Base-by-base conservation (phyloP, 2,329 filamentous ascomycete species). In the Alternaria sp. region DNA sequence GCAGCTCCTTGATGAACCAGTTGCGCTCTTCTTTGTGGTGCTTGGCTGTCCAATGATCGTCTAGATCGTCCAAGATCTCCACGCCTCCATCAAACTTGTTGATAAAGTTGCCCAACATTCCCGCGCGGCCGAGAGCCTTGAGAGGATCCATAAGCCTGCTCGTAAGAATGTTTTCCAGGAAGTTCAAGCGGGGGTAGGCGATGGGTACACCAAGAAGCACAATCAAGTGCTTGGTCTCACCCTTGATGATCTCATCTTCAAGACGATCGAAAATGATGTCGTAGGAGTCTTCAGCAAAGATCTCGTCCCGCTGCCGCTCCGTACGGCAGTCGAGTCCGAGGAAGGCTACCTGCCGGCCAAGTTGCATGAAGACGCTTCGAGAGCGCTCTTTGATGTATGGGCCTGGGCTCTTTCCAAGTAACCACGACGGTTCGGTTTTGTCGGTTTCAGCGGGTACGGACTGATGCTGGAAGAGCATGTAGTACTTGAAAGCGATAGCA, bases 391-490 rank as follows among this genome's bases (percentile, higher is more conserved):
- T 86, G 73, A 99, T 97, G 74, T 97, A 99, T 0, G 94, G 93
- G 0, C 96, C 96, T 3, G 90, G 91, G 33, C 85, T 82, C 24
- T 85, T 81, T 5, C 95, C 95, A 4, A 98, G 80, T 17, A 96
- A 80, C 95, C 95, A 98, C 73, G 92, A 97, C 2, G 94, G 92
- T 76, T 99, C 96, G 3, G 90, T 86, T 34, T 85, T 82, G 66
- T 96, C 89, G 0, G 89, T 92, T 79, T 99, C 95, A 44, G 89
- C 86, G 0, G 87, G 80, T 3, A 96, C 83, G 66, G 90, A 96
- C 77, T 99, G 96, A 69, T 99, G 95, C 77, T 99, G 95, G 80
- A 99, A 99, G 8, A 99, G 85, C 88, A 99, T 90, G 72, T 99
- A 99, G 79, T 98, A 99, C 77, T 99, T 99, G 85, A 95, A 98